Evolutionary conservation across 768 basidiomycete species (phyloP).

Genomic region (Tulasnella sp.): DNA sequence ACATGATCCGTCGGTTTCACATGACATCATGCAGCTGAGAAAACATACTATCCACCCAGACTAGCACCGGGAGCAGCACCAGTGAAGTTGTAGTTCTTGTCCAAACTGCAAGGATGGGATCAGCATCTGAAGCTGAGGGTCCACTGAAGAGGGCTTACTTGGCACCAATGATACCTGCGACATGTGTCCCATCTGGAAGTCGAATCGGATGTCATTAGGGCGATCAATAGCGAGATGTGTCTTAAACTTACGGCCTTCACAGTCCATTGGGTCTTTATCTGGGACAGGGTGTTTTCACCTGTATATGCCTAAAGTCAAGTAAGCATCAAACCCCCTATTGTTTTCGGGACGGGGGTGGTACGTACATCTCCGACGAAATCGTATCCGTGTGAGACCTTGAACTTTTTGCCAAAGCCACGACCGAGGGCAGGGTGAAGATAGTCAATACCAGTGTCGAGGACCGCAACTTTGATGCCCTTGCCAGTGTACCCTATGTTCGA

Average conservation of each 20-base stretch:
- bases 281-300: constrained; percentile 26
- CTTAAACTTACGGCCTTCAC: constrained; percentile 24
- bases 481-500: neutral
- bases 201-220: constrained; percentile 34
- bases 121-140: constrained; percentile 47
- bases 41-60: constrained; percentile 50
- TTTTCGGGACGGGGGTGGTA: too few species aligned
- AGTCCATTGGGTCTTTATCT: constrained; percentile 29
- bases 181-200: constrained; percentile 47
- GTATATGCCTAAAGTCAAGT: constrained; percentile 7
- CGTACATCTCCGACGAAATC: constrained; percentile 29
- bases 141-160: constrained; percentile 16
- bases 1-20: constrained; percentile 46
- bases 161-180: constrained; percentile 44
- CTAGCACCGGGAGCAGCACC: constrained; percentile 65
- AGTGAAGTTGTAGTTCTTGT: constrained; percentile 60
- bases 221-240: constrained; percentile 32
- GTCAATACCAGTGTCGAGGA: constrained; percentile 30
- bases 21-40: constrained; percentile 53
- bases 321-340: constrained; percentile 24
- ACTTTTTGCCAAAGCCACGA: constrained; percentile 23
- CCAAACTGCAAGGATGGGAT: constrained; percentile 51
- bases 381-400: constrained; percentile 28
- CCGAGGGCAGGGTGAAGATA: constrained; percentile 27
- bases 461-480: constrained; percentile 26